Conservation (phyloP, 176 grass and related monocot species). For the Cymbopogon citratus region DNA sequence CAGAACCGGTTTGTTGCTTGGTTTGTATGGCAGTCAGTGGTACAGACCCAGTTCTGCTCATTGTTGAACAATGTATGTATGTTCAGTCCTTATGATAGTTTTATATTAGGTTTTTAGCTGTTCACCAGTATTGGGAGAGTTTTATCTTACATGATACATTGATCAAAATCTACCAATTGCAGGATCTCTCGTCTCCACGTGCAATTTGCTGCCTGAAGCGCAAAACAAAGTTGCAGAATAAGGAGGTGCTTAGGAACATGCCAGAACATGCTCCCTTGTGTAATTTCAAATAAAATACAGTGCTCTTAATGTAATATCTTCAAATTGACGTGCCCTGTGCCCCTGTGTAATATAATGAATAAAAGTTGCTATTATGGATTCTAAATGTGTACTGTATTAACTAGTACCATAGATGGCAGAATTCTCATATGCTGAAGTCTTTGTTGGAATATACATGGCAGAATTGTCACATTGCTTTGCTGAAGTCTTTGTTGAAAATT, state of each 20-base stretch:
- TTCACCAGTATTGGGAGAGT: neutral
- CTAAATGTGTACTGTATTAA: neutral
- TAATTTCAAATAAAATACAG: neutral
- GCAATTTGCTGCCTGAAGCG: neutral
- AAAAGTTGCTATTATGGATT: neutral
- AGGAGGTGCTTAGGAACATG: slow-evolving; percentile 3
- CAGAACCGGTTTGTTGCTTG: neutral
- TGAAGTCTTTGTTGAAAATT: slow-evolving; percentile 1
- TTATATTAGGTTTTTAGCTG: neutral
- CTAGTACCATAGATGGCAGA: neutral
- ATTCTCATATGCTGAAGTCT: neutral
- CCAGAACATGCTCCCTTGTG: neutral
- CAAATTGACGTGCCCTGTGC: neutral
- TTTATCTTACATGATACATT: neutral
- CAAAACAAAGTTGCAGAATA: slow-evolving; percentile 5
- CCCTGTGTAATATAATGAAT: neutral
- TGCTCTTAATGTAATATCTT: slow-evolving; percentile 10
- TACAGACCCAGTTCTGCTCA: neutral
- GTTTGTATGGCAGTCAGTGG: no score
- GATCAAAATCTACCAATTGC: neutral
- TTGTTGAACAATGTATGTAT: neutral
- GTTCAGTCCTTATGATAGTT: neutral
- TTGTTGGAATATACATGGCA: neutral
- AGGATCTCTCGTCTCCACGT: slow-evolving; percentile 3
- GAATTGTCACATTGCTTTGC: neutral